Conservation (phyloP, 495 filamentous ascomycete genomes). For the Penicillium cinerascens region DNA sequence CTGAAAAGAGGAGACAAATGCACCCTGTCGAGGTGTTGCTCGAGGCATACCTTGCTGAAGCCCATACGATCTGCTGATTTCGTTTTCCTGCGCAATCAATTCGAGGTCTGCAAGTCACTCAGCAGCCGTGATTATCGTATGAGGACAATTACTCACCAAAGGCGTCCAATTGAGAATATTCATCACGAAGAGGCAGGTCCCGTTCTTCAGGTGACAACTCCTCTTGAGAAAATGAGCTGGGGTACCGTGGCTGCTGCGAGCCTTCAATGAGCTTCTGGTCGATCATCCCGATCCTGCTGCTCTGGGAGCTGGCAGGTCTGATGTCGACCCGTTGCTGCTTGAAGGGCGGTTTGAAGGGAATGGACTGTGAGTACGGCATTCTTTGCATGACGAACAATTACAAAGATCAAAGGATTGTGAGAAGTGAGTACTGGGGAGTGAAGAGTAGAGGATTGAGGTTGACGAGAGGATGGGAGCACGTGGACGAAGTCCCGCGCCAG, state of each 20-base stretch:
- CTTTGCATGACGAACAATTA: conserved; percentile 10
- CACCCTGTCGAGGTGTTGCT: neutral
- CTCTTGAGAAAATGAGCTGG: conserved; percentile 1
- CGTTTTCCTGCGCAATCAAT: conserved; percentile 32
- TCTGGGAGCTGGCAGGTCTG: conserved; percentile 4
- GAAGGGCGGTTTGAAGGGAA: conserved; percentile 7
- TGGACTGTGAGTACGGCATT: conserved; percentile 1
- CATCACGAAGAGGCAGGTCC: conserved; percentile 10
- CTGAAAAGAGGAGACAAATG: neutral
- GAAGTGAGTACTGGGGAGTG: neutral
- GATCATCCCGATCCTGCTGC: conserved; percentile 12
- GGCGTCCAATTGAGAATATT: conserved; percentile 39
- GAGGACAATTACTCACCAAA: conserved; percentile 43
- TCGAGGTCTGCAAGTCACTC: conserved; percentile 31
- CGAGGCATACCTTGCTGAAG: neutral
- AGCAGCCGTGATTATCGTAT: neutral
- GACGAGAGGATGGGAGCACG: conserved; percentile 15
- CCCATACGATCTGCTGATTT: neutral
- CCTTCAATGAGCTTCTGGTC: conserved; percentile 30
- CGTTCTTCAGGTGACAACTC: neutral
- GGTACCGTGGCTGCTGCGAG: conserved; percentile 14
- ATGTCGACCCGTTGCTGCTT: conserved; percentile 6
- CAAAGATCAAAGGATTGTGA: neutral
- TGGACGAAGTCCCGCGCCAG: conserved; percentile 17
- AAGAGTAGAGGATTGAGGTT: neutral